Evolutionary conservation across 2,329 filamentous ascomycete species (phyloP).

Genomic region (Fusarium nurragi): DNA sequence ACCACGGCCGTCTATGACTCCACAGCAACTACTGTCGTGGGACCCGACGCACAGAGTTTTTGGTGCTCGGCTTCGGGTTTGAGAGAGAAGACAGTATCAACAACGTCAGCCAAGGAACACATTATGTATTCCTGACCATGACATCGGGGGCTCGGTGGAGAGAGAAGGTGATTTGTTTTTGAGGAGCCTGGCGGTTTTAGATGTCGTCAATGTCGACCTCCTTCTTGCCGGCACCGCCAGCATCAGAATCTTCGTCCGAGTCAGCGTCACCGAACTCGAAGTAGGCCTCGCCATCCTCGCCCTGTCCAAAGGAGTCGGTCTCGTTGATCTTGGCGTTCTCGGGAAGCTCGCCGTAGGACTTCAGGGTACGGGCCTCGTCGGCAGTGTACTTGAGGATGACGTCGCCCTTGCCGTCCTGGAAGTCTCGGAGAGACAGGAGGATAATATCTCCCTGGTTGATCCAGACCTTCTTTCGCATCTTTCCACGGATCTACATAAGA

Average conservation of each 20-base stretch:
- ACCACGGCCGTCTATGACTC: conserved; percentile 57
- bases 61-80: conserved; percentile 49
- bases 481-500: conserved; percentile 73
- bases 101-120: conserved; percentile 28
- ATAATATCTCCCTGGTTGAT: conserved; percentile 99
- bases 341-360: conserved; percentile 96
- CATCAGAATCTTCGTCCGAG: conserved; percentile 63
- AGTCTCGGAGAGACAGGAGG: conserved; percentile 86
- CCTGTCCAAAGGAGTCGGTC: conserved; percentile 92
- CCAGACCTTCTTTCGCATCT: conserved; percentile 99
- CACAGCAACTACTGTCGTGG: conserved; percentile 60
- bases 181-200: conserved; percentile 57
- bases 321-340: conserved; percentile 99
- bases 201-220: conserved; percentile 97
- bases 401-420: conserved; percentile 95
- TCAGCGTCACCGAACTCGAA: conserved; percentile 99
- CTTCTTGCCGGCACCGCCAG: conserved; percentile 69
- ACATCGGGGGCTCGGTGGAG: conserved; percentile 41
- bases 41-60: conserved; percentile 42
- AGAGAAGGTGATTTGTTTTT: conserved; percentile 19
- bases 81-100: conserved; percentile 74
- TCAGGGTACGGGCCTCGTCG: conserved; percentile 94
- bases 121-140: conserved; percentile 1
- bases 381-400: conserved; percentile 96
- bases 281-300: conserved; percentile 93